Percentiles rank a stretch among this genome's conserved stretches.
These are phyloP conservation scores for Fusarium newnesense DNA, from an alignment of 2,329 filamentous ascomycete genomes.

Conservation along the genomic window DNA sequence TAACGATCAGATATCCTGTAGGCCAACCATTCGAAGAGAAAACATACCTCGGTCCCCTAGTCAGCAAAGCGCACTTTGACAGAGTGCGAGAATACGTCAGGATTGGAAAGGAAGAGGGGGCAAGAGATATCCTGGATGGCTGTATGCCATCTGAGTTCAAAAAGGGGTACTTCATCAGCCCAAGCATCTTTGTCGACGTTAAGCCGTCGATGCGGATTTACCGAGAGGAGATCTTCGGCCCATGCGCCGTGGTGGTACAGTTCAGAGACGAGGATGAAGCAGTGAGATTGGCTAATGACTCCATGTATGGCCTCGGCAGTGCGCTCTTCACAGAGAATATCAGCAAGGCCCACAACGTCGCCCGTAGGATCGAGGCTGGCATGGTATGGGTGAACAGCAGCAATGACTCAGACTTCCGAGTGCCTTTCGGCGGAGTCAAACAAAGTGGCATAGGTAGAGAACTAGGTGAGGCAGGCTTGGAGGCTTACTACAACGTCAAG, in stretches of 20 bases:
- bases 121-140: not conserved
- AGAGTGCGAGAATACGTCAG: not conserved
- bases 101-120: not conserved
- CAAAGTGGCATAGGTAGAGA: slow-evolving; percentile 5
- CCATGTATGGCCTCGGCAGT: not conserved
- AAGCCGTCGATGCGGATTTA: not conserved
- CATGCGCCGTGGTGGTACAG: not conserved
- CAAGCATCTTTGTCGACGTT: not conserved
- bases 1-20: not conserved
- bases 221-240: not conserved
- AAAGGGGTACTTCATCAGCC: not conserved
- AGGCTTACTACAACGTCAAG: not conserved
- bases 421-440: slow-evolving; percentile 1
- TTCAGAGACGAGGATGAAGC: not conserved
- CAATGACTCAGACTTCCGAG: not conserved
- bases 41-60: not conserved
- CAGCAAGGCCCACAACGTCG: not conserved
- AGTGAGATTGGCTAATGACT: not conserved
- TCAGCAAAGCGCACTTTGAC: not conserved
- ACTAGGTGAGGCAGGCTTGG: not conserved
- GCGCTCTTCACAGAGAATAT: not conserved
- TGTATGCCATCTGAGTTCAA: not conserved
- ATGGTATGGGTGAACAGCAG: slow-evolving; percentile 1
- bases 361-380: not conserved
- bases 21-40: not conserved